These are phyloP conservation scores for Solanum pennellii DNA, from an alignment of 257 asterid genomes.

Conservation along the genomic window DNA sequence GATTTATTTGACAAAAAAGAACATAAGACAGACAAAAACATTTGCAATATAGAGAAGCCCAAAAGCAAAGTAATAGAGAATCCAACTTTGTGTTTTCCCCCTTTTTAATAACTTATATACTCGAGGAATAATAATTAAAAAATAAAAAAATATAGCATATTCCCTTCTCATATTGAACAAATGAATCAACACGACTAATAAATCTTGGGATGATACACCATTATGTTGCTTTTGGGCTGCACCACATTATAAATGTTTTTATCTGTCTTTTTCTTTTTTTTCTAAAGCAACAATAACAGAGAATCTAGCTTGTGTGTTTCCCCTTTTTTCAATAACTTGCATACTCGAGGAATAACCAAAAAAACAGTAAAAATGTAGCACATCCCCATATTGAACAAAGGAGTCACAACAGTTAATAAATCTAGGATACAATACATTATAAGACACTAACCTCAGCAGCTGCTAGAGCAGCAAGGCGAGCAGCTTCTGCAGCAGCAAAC, in stretches of 20 bases:
- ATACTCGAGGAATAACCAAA: not conserved
- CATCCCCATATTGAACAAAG: not conserved
- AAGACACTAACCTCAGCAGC: conserved; percentile 81
- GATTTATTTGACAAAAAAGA: not conserved
- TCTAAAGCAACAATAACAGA: not conserved
- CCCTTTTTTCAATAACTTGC: not conserved
- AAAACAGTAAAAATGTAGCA: not conserved
- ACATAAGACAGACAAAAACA: not conserved
- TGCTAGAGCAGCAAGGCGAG: conserved; percentile 84
- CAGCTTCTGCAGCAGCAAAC: conserved; percentile 87
- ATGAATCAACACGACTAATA: not conserved
- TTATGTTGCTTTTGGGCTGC: conserved; percentile 3
- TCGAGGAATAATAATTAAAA: not conserved
- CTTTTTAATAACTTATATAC: not conserved
- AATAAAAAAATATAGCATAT: not conserved
- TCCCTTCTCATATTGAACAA: not conserved
- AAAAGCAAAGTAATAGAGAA: conserved; percentile 1
- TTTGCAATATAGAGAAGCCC: not conserved
- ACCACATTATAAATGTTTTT: not conserved
- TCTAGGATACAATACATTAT: not conserved
- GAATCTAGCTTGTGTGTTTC: not conserved
- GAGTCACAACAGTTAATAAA: not conserved
- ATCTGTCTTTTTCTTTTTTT: not conserved
- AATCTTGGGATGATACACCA: not conserved
- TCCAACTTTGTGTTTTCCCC: not conserved